Base-by-base conservation (phyloP, 768 basidiomycete species). In the Porphyrellus cyaneotinctus region DNA sequence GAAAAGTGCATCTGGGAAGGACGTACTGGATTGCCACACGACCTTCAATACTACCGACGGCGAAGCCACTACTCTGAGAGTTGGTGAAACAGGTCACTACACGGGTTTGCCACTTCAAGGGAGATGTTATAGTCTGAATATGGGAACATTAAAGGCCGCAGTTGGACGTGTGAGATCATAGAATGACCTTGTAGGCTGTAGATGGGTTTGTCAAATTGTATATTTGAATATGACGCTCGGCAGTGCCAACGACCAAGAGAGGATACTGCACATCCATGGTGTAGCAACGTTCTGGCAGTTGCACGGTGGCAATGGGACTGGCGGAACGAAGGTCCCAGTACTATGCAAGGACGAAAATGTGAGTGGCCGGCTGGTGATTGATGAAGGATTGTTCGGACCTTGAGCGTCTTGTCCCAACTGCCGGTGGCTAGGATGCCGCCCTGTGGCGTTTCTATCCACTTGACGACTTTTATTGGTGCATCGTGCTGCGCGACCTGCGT, bases 401-500 rank as follows among this genome's bases (percentile, higher is more conserved):
- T 95, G 66, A 98, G 72, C 2, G 91, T 95, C 73, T 95, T 95
- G 70, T 99, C 95, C 97, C 97, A 99, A 48, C 92, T 93, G 11
- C 94, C 97, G 1, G 95, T 97, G 13, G 86, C 91, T 18, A 95
- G 75, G 56, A 95, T 83, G 14, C 89, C 82, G 32, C 80, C 80
- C 56, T 80, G 81, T 20, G 83, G 84, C 6, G 85, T 80, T 56
- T 94, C 88, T 47, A 92, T 76, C 83, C 87, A 94, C 49, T 83
- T 79, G 35, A 92, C 85, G 52, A 81, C 84, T 68, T 85, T 90
- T 62, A 95, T 83, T 12, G 90, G 90, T 42, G 85, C 90, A 67
- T 97, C 93, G 57, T 97, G 94, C 55, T 87, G 88, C 18, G 91
- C 93, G 43, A 97, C 86, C 66, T 95, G 92, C 4, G 79, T 77